Base-by-base conservation (phyloP, 169 alveolate species). In the Eimeria maxima region DNA sequence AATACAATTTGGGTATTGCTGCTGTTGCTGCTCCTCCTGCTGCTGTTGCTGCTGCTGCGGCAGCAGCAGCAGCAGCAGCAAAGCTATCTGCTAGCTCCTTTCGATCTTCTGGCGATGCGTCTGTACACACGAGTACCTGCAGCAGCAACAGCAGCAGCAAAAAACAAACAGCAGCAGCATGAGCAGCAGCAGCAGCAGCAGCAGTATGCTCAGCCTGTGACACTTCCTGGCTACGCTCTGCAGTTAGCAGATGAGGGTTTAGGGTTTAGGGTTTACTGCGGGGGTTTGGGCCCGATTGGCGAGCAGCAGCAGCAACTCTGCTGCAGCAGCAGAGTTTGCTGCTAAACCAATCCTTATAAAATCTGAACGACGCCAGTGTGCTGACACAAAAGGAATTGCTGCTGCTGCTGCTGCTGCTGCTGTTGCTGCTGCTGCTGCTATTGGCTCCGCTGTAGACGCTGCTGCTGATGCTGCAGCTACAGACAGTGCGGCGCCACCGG, bases 41-140 rank as follows among this genome's bases (percentile, higher is more conserved):
- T 67, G 78, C 78, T 67, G 78, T 24, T 67, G 27, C 78, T 3
- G 38, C 14, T 24, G 44, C 38, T 67, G 6, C 78, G 4, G 78
- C 38, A 6, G 27, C 78, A 2, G 78, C 78, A 1, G 27, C 78
- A 2, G 78, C 78, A 1, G 78, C 78, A 29, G 78, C 78, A 67
- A 67, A 67, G 78, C 24, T 24, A 24, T 13, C 38, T 29, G 78
- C 1, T 24, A 67, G 78, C 5, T 24, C 78, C 6, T 24, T 29
- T 13, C 78, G 78, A 1, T 67, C 78, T 29, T 67, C 78, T 67
- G 27, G 44, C 78, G 78, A 14, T 29, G 78, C 78, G 38, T 67
- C 78, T 29, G 78, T 67, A 67, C 78, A 67, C 29, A 67, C 78
- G 29, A 67, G 78, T 24, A 67, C 78, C 78, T 67, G 78, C 78